Base-by-base conservation (phyloP, 139 green algal species). In the Chlorella vulgaris region DNA sequence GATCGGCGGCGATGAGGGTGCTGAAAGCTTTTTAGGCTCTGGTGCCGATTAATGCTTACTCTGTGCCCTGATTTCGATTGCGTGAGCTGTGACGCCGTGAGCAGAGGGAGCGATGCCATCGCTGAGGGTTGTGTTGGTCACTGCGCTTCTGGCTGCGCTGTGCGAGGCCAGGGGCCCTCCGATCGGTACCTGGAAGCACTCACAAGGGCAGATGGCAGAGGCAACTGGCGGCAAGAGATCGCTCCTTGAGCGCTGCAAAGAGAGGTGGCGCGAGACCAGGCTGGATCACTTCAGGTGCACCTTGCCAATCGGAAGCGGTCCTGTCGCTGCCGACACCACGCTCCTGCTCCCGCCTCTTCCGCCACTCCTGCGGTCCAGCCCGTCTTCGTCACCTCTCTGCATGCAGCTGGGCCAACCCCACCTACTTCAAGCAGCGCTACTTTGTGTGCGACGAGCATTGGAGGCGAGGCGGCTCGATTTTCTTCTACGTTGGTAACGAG, bases 401-500 rank as follows among this genome's bases (percentile, higher is more conserved):
- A 55, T 74, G 66, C 50, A 76, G 73, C 42, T 67, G 51, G 80
- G 69, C 42, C 69, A 74, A 67, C 39, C 26, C 22, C 3, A 43
- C 8, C 7, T 93, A 87, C 1, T 98, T 93, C 83, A 65, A 81
- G 39, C 93, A 97, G 84, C 88, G 94, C 18, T 95, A 93, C 62
- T 97, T 93, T 74, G 78, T 96, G 1, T 98, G 94, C 62, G 81
- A 89, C 55, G 80, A 90, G 69, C 80, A 90, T 71, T 97, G 91
- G 89, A 80, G 74, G 36, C 26, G 42, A 2, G 63, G 65, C n/a
- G 91, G 92, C 1, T 86, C 93, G 10, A 91, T 98, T 13, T 98
- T 97, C 73, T 93, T 98, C 50, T 98, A 98, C 83, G 35, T 95
- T 0, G 95, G 95, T 6, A 98, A 98, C 74, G 93, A 97, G 75